phyloP scores from a whole-genome alignment of 345 rosid species.

The Salix arbutifolia region DNA sequence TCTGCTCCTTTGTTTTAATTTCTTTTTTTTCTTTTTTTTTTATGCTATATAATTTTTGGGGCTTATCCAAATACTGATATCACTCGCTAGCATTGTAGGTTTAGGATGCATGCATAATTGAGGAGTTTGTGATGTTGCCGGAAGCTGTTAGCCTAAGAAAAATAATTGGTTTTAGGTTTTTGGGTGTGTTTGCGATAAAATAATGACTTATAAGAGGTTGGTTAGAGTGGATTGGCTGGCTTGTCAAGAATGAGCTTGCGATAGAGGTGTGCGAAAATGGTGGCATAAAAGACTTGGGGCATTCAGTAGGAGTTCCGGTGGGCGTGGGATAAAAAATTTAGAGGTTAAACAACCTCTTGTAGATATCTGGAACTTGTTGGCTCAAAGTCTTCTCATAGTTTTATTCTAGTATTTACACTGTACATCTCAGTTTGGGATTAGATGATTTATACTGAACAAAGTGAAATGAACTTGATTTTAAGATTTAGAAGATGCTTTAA shows the following conservation, averaged over 20 bases:
- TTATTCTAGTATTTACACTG: not conserved
- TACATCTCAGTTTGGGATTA: not conserved
- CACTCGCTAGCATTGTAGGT: not conserved
- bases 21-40: not conserved
- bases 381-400: not conserved
- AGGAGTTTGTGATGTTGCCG: not conserved
- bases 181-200: not conserved
- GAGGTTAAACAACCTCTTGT: not conserved
- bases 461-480: not conserved
- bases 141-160: not conserved
- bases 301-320: not conserved
- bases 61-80: not conserved
- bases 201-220: not conserved
- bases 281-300: not conserved
- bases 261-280: not conserved
- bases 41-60: not conserved
- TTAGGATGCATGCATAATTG: not conserved
- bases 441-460: not conserved
- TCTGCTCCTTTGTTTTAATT: not conserved
- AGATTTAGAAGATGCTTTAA: conserved; percentile 1
- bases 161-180: not conserved
- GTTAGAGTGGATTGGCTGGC: not conserved
- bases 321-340: not conserved
- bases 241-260: not conserved
- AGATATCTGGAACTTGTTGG: not conserved